Percentiles rank a stretch among this genome's conserved stretches.
Conservation (phyloP, 331 rosid species). For the Quercus phellos region DNA sequence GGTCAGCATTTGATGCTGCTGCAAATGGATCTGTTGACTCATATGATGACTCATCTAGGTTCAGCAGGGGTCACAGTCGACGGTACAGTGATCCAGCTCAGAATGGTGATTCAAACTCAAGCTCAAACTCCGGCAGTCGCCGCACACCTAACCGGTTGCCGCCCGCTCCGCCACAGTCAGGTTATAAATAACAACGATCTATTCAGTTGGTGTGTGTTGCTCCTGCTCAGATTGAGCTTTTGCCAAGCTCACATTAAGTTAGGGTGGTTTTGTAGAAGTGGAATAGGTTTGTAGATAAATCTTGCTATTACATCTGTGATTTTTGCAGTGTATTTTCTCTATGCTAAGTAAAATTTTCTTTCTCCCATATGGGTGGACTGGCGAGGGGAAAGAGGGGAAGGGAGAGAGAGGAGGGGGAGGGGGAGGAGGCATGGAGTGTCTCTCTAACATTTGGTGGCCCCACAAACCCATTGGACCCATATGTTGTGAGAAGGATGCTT, state of each 20-base stretch:
- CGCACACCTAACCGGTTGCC: constrained; percentile 89
- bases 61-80: constrained; percentile 75
- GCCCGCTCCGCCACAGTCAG: constrained; percentile 75
- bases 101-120: constrained; percentile 40
- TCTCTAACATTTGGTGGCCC: too few relatives aligned
- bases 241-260: constrained; percentile 7
- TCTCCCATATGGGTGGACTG: constrained; percentile 19
- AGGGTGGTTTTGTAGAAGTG: constrained; percentile 29
- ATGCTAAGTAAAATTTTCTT: constrained; percentile 11
- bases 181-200: constrained; percentile 17
- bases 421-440: too few relatives aligned
- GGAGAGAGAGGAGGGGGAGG: too few relatives aligned
- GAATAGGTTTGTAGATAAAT: constrained; percentile 45
- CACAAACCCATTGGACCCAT: accelerated
- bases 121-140: constrained; percentile 72
- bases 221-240: constrained; percentile 18
- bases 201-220: constrained; percentile 15
- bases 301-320: constrained; percentile 12
- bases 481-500: too few relatives aligned
- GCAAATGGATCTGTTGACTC: constrained; percentile 64
- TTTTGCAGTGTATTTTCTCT: too few relatives aligned
- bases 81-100: constrained; percentile 85
- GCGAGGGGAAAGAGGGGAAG: constrained; percentile 26
- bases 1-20: constrained; percentile 93
- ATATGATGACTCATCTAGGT: constrained; percentile 25